phyloP scores from a whole-genome alignment of 1,284 basidiomycete genomes.

The Naganishia cerealis region DNA sequence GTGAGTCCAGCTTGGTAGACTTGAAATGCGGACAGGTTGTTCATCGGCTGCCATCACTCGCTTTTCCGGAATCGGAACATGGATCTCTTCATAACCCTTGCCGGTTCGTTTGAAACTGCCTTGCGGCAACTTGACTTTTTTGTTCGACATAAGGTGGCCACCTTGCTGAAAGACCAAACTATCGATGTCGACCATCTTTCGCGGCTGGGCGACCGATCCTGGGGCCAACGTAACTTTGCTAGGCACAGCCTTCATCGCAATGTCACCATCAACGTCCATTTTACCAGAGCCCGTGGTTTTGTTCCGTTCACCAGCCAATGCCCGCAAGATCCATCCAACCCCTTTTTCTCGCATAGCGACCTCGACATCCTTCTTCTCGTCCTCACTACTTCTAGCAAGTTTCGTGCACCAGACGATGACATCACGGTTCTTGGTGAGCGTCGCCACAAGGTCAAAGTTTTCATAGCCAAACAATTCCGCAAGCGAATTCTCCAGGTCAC shows the following conservation, averaged over 20 bases:
- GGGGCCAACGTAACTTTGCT: slow-evolving; percentile 86
- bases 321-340: slow-evolving; percentile 90
- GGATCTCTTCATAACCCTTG: slow-evolving; percentile 98
- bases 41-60: slow-evolving; percentile 64
- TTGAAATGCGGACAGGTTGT: slow-evolving; percentile 72
- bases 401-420: slow-evolving; percentile 98
- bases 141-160: slow-evolving; percentile 95
- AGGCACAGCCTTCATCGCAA: slow-evolving; percentile 62
- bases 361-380: slow-evolving; percentile 89
- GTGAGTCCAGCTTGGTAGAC: slow-evolving; percentile 82
- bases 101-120: slow-evolving; percentile 95
- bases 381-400: slow-evolving; percentile 82
- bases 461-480: slow-evolving; percentile 98
- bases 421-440: slow-evolving; percentile 92
- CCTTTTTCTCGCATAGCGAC: slow-evolving; percentile 98
- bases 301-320: slow-evolving; percentile 71
- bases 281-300: slow-evolving; percentile 39
- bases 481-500: slow-evolving; percentile 93
- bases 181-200: slow-evolving; percentile 83
- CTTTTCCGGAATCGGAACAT: slow-evolving; percentile 89
- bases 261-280: slow-evolving; percentile 54
- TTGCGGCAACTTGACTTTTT: slow-evolving; percentile 95
- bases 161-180: slow-evolving; percentile 94
- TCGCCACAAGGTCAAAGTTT: slow-evolving; percentile 82
- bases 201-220: slow-evolving; percentile 82